These are phyloP conservation scores for Daldinia vernicosa DNA, from an alignment of 495 filamentous ascomycete species.

Conservation along the genomic window DNA sequence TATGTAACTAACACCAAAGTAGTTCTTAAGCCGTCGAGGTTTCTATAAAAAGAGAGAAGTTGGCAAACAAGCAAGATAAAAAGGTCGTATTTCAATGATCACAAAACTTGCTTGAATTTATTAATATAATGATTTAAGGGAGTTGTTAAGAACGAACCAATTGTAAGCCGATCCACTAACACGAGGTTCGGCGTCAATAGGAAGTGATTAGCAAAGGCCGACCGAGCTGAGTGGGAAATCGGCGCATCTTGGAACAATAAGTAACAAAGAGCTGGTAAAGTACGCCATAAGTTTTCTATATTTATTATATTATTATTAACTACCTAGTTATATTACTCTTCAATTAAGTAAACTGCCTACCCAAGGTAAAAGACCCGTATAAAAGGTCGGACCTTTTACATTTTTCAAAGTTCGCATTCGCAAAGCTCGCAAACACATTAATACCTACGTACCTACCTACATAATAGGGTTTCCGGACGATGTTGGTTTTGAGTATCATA, in stretches of 20 bases:
- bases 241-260: constrained; percentile 16
- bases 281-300: background rate
- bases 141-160: constrained; percentile 29
- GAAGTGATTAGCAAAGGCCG: constrained; percentile 31
- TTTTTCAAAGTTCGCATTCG: background rate
- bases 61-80: constrained; percentile 3
- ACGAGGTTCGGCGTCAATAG: constrained; percentile 37
- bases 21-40: background rate
- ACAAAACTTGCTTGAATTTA: constrained; percentile 21
- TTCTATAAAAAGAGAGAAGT: constrained; percentile 4
- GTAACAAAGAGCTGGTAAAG: background rate
- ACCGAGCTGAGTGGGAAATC: constrained; percentile 23
- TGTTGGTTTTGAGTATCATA: constrained; percentile 6
- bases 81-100: constrained; percentile 18
- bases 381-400: background rate
- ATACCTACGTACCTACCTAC: background rate
- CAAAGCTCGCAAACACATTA: background rate
- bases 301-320: background rate
- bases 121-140: constrained; percentile 22
- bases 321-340: too few relatives aligned
- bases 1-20: background rate
- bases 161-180: constrained; percentile 35
- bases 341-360: too few relatives aligned
- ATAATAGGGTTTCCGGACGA: background rate
- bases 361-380: constrained; percentile 1